phyloP scores from a whole-genome alignment of 441 rosid species.

The Populus hybrid region DNA sequence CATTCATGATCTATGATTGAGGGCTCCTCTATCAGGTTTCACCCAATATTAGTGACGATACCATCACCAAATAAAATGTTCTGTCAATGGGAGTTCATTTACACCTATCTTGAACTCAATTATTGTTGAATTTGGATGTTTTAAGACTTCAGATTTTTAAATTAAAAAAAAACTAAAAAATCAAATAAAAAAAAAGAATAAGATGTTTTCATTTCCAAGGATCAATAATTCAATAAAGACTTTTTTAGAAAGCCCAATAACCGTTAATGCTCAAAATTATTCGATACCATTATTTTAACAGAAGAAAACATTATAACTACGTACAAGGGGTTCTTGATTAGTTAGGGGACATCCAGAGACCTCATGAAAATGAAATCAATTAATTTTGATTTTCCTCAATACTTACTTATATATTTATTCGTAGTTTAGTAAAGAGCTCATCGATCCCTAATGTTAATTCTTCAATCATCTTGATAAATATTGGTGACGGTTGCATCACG shows the following conservation, averaged over 20 bases:
- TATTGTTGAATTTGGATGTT: neutral
- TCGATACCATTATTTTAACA: neutral
- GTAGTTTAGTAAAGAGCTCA: slow-evolving; percentile 27
- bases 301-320: slow-evolving; percentile 22
- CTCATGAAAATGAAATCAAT: slow-evolving; percentile 52
- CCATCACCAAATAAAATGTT: neutral
- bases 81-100: neutral
- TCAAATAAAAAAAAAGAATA: no score
- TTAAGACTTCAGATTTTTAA: no score
- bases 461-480: slow-evolving; percentile 5
- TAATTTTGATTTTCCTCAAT: slow-evolving; percentile 40
- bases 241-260: neutral
- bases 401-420: slow-evolving; percentile 34
- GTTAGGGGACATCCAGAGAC: slow-evolving; percentile 46
- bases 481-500: slow-evolving; percentile 37
- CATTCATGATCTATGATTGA: neutral
- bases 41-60: neutral
- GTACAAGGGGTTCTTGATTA: slow-evolving; percentile 30
- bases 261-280: neutral
- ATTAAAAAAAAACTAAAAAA: no score
- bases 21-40: neutral
- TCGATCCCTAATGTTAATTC: slow-evolving; percentile 1
- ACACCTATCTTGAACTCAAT: neutral
- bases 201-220: neutral
- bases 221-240: neutral